Evolutionary conservation across 768 basidiomycete species (phyloP).

Genomic region (Tylopilus balloui): DNA sequence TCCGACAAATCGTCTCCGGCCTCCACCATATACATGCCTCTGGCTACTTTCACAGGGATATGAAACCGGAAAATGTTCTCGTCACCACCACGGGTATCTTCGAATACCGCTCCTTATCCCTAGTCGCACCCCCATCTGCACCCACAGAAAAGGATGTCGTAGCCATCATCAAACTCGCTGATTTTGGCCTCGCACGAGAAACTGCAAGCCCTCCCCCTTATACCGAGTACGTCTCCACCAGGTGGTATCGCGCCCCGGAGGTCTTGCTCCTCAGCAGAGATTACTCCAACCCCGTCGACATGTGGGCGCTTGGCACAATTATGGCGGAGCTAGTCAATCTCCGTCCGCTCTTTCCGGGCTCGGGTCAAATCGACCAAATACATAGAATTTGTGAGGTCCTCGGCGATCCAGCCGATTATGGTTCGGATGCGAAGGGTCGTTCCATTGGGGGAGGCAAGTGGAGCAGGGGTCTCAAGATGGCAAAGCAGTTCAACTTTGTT

Average conservation of each 20-base stretch:
- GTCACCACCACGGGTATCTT: conserved; percentile 96
- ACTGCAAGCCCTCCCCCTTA: conserved; percentile 87
- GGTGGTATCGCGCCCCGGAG: conserved; percentile 99
- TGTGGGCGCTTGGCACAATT: conserved; percentile 99
- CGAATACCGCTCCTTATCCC: conserved; percentile 83
- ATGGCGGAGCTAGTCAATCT: conserved; percentile 96
- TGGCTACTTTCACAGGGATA: conserved; percentile 98
- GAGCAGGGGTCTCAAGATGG: conserved; percentile 82
- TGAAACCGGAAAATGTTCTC: conserved; percentile 99
- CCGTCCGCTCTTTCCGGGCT: conserved; percentile 92
- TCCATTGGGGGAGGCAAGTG: conserved; percentile 84
- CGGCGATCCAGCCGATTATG: conserved; percentile 88
- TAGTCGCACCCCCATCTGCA: conserved; percentile 55
- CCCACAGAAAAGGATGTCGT: conserved; percentile 89
- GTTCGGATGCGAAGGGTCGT: conserved; percentile 63
- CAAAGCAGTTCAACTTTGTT: conserved; percentile 75
- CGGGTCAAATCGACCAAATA: conserved; percentile 90
- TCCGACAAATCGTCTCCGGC: conserved; percentile 86
- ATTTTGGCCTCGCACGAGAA: conserved; percentile 95
- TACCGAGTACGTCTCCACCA: conserved; percentile 98
- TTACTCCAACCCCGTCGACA: conserved; percentile 96
- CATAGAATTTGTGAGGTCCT: conserved; percentile 87
- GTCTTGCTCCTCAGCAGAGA: conserved; percentile 87
- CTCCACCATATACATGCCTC: conserved; percentile 87
- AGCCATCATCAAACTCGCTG: conserved; percentile 95